A percentile compares a stretch with the other conserved stretches of the same genome.
These are phyloP conservation scores for Beauveria medogensis DNA, from an alignment of 2,329 filamentous ascomycete species.

Conservation along the genomic window DNA sequence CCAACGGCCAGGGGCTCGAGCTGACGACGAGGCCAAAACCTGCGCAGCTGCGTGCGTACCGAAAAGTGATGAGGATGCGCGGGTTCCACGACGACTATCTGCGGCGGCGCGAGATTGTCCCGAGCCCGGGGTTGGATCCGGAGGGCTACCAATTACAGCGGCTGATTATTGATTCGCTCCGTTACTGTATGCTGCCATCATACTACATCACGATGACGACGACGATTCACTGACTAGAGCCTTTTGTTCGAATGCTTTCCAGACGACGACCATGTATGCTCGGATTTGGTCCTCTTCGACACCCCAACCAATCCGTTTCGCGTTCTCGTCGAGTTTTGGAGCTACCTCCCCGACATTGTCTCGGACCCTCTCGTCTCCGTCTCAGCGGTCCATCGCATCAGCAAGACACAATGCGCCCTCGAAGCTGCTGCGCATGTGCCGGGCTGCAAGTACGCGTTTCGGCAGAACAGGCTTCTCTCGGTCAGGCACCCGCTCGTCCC, in stretches of 20 bases:
- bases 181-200: conserved; percentile 6
- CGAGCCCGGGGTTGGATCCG: conserved; percentile 2
- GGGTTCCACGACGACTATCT: neutral
- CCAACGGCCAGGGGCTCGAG: neutral
- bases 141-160: conserved; percentile 9
- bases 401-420: conserved; percentile 2
- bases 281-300: conserved; percentile 14
- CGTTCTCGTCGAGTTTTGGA: conserved; percentile 4
- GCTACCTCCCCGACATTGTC: conserved; percentile 11
- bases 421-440: neutral
- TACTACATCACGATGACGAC: no score
- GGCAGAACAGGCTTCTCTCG: conserved; percentile 1
- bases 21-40: neutral
- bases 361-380: conserved; percentile 9
- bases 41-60: neutral
- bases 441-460: neutral
- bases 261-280: conserved; percentile 5
- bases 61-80: neutral
- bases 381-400: conserved; percentile 10
- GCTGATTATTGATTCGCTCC: conserved; percentile 8
- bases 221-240: no score
- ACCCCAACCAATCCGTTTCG: conserved; percentile 10
- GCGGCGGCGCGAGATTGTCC: neutral
- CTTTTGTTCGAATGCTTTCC: neutral
- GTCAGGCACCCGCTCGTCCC: conserved; percentile 7